Evolutionary conservation across 257 asterid species (phyloP).

Genomic region (Leonotis leonurus): DNA sequence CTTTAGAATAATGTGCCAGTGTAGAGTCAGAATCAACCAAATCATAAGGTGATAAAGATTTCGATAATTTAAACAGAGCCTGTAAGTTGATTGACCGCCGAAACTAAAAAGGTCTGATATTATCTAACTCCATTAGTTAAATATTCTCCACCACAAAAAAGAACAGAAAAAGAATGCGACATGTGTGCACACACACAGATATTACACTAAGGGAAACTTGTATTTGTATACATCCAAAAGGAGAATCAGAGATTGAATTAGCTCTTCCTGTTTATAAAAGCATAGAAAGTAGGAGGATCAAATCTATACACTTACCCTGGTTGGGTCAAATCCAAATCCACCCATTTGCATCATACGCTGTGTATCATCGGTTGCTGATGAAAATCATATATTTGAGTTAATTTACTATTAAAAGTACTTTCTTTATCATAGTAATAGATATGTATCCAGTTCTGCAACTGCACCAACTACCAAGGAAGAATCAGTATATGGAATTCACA

Average conservation of each 20-base stretch:
- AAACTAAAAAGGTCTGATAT: too few species aligned
- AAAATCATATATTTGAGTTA: constrained; percentile 16
- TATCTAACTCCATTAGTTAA: not conserved
- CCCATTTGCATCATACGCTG: constrained; percentile 98
- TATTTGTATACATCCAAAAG: not conserved
- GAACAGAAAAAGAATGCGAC: not conserved
- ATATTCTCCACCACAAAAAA: not conserved
- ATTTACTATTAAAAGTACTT: constrained; percentile 8
- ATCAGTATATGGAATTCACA: not conserved
- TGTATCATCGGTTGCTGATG: constrained; percentile 79
- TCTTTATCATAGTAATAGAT: not conserved
- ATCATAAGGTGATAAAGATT: too few species aligned
- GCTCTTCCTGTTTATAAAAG: constrained; percentile 6
- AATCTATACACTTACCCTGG: constrained; percentile 41
- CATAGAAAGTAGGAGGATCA: not conserved
- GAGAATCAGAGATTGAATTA: not conserved
- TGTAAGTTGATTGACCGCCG: not conserved
- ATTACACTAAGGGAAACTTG: not conserved
- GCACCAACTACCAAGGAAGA: not conserved
- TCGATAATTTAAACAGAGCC: not conserved
- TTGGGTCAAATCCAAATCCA: constrained; percentile 86
- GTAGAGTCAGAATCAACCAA: constrained; percentile 1
- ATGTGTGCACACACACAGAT: not conserved
- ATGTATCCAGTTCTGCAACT: not conserved
- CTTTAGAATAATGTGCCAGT: not conserved